These are phyloP conservation scores for Colletotrichum paranaense DNA, from an alignment of 2,329 filamentous ascomycete species.

Conservation along the genomic window DNA sequence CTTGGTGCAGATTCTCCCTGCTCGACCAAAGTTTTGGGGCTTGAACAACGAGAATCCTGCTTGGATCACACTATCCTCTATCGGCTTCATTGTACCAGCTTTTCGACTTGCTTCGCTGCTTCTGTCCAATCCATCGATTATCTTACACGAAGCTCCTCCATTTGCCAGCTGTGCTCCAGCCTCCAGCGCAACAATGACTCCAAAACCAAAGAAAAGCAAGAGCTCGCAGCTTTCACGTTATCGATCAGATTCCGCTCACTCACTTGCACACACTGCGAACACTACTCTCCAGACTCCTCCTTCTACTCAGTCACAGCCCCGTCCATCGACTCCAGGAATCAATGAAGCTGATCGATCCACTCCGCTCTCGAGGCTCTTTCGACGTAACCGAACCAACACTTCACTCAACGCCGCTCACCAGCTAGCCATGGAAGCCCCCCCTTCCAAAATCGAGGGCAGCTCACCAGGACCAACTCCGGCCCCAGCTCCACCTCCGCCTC, in stretches of 20 bases:
- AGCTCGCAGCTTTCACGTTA: background rate
- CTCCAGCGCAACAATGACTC: background rate
- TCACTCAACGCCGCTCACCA: background rate
- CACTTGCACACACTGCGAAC: background rate
- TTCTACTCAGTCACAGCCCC: background rate
- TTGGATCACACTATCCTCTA: background rate
- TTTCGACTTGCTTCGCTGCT: background rate
- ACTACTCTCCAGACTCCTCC: background rate
- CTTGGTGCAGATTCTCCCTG: background rate
- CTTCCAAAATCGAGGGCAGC: background rate
- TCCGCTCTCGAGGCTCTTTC: slow-evolving; percentile 3
- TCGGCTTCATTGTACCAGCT: background rate
- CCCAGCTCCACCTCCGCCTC: background rate
- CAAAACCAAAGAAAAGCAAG: background rate
- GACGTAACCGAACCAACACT: slow-evolving; percentile 6
- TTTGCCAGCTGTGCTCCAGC: too few species aligned
- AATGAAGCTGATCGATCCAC: background rate
- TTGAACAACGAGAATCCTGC: background rate
- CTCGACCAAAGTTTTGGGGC: background rate
- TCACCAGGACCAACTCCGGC: too few species aligned
- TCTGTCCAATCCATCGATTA: background rate
- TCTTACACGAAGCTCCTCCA: too few species aligned
- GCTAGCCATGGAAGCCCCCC: background rate
- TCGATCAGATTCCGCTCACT: background rate
- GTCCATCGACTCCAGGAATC: background rate